Evolutionary conservation across 306 rosid genomes (phyloP).

Genomic region (Vicia faba): DNA sequence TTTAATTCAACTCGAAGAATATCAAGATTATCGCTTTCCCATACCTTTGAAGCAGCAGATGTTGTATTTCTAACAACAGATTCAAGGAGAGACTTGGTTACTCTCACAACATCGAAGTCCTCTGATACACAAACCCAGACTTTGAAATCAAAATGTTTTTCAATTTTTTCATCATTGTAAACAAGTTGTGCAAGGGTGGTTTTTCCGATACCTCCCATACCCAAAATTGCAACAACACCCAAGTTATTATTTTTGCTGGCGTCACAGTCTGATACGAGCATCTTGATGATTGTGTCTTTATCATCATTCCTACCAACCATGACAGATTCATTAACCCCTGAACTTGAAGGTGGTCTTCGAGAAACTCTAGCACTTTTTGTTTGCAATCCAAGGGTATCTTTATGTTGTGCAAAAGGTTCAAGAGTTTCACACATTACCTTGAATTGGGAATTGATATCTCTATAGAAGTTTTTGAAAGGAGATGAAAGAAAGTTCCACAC

Average conservation of each 20-base stretch:
- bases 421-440: not conserved
- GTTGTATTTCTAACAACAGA: not conserved
- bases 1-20: not conserved
- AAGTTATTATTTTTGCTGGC: not conserved
- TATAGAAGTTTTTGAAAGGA: not conserved
- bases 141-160: conserved; percentile 9
- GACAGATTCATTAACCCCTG: not conserved
- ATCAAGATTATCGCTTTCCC: not conserved
- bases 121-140: conserved; percentile 8
- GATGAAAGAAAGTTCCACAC: conserved; percentile 9
- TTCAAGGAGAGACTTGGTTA: not conserved
- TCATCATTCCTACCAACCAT: conserved; percentile 17
- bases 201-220: conserved; percentile 21
- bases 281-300: not conserved
- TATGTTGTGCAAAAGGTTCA: conserved; percentile 1
- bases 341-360: conserved; percentile 3
- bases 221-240: conserved; percentile 29
- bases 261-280: not conserved
- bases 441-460: conserved; percentile 16
- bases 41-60: not conserved
- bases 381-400: conserved; percentile 4
- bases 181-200: conserved; percentile 5
- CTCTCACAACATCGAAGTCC: conserved; percentile 10
- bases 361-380: not conserved
- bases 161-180: not conserved